These are phyloP conservation scores for Lepidium sativum DNA, from an alignment of 345 rosid species.

Conservation along the genomic window DNA sequence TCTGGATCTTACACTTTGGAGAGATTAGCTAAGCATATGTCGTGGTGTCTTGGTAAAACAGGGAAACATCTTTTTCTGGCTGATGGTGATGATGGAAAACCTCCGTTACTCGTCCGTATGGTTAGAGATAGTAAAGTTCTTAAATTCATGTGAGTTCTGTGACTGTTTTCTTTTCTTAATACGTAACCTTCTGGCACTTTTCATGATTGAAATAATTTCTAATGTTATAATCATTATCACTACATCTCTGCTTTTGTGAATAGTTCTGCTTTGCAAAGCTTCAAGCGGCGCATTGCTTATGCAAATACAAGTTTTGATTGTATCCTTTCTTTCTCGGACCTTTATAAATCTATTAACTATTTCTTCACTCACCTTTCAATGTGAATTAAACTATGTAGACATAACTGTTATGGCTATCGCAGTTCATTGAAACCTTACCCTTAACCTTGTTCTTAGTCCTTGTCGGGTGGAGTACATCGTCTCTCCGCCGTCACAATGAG, in stretches of 20 bases:
- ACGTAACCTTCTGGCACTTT: neutral
- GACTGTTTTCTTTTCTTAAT: neutral
- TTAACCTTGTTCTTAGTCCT: conserved; percentile 35
- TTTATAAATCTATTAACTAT: neutral
- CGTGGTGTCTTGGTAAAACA: conserved; percentile 70
- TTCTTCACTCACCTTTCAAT: neutral
- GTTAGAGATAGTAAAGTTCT: conserved; percentile 51
- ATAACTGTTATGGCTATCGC: neutral
- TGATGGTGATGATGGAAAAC: conserved; percentile 47
- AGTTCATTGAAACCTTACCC: conserved; percentile 42
- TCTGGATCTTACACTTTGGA: conserved; percentile 62
- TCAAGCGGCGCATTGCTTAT: conserved; percentile 67
- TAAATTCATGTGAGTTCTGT: conserved; percentile 66
- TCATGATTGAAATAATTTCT: neutral
- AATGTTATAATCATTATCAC: neutral
- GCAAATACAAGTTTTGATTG: conserved; percentile 74
- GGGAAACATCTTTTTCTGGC: conserved; percentile 78
- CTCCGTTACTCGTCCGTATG: conserved; percentile 82
- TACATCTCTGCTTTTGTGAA: conserved; percentile 17
- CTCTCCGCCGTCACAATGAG: conserved; percentile 46
- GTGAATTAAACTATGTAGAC: neutral
- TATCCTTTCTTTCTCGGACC: conserved; percentile 41
- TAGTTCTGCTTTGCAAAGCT: conserved; percentile 81
- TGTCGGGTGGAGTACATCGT: conserved; percentile 95
- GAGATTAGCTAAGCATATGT: conserved; percentile 42